Conservation (phyloP, 148 eudicot genomes). For the Amaranthus palmeri region DNA sequence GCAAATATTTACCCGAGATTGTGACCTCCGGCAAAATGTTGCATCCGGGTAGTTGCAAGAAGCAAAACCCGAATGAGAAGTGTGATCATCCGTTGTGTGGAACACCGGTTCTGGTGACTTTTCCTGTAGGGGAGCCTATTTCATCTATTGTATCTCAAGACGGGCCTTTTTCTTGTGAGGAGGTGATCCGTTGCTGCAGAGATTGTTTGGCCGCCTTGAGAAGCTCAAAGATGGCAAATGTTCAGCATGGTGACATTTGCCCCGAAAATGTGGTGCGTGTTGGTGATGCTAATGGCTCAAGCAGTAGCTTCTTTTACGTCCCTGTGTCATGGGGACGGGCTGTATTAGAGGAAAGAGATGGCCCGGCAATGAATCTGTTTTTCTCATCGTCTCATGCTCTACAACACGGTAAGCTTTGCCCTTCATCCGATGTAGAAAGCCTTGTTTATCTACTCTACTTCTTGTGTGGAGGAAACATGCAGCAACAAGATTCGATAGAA, state of each 20-base stretch:
- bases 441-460: slow-evolving; percentile 58
- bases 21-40: slow-evolving; percentile 63
- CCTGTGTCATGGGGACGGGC: slow-evolving; percentile 76
- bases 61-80: slow-evolving; percentile 49
- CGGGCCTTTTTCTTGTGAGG: slow-evolving; percentile 58
- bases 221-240: slow-evolving; percentile 51
- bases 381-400: slow-evolving; percentile 74
- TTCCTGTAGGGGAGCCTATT: slow-evolving; percentile 60
- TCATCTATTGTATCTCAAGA: slow-evolving; percentile 41
- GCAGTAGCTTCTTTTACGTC: slow-evolving; percentile 33
- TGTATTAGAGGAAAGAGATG: slow-evolving; percentile 69
- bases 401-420: slow-evolving; percentile 77
- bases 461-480: slow-evolving; percentile 55
- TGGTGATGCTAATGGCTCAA: slow-evolving; percentile 27
- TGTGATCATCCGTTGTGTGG: slow-evolving; percentile 83
- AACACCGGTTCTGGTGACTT: slow-evolving; percentile 61
- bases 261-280: slow-evolving; percentile 66
- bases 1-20: slow-evolving; percentile 63
- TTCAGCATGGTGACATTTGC: slow-evolving; percentile 72
- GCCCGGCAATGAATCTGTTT: slow-evolving; percentile 61
- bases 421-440: slow-evolving; percentile 80
- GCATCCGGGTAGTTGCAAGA: slow-evolving; percentile 57
- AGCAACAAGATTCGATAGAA: slow-evolving; percentile 70
- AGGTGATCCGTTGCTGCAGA: slow-evolving; percentile 61
- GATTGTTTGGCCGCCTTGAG: slow-evolving; percentile 67